Conservation (phyloP, 2,329 filamentous ascomycete species). For the Curvularia spicifera region DNA sequence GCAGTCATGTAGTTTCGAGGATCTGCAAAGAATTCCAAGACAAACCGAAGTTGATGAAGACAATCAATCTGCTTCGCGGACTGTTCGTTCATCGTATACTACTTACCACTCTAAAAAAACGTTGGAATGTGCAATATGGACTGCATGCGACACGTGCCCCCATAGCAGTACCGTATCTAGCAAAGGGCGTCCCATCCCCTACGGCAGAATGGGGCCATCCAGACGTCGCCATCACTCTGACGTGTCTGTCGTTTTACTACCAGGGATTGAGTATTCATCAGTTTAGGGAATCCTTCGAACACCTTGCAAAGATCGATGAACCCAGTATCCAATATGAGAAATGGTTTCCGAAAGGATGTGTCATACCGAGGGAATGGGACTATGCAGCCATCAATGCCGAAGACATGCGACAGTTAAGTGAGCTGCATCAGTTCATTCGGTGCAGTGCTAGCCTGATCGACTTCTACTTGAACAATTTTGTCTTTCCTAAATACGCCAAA, state of each 20-base stretch:
- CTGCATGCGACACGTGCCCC: conserved; percentile 57
- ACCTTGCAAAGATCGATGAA: conserved; percentile 63
- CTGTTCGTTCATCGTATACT: conserved; percentile 67
- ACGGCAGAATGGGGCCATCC: conserved; percentile 73
- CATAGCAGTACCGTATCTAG: conserved; percentile 68
- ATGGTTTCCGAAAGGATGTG: conserved; percentile 55
- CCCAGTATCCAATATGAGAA: conserved; percentile 63
- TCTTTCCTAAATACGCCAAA: conserved; percentile 70
- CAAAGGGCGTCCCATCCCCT: conserved; percentile 68
- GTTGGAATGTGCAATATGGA: conserved; percentile 70
- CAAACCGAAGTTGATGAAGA: conserved; percentile 51
- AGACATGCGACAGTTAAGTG: conserved; percentile 57
- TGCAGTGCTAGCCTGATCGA: conserved; percentile 64
- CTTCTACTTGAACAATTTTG: conserved; percentile 69
- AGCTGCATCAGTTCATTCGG: conserved; percentile 50
- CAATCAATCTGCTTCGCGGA: conserved; percentile 66
- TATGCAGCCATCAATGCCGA: conserved; percentile 67
- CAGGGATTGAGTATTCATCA: conserved; percentile 60
- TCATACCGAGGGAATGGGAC: conserved; percentile 57
- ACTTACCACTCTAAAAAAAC: conserved; percentile 64
- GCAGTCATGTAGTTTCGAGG: conserved; percentile 16
- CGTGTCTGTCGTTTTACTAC: conserved; percentile 67
- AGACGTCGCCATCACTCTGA: conserved; percentile 57
- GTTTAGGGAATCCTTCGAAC: conserved; percentile 58
- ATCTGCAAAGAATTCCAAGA: conserved; percentile 44